Evolutionary conservation across 2,329 filamentous ascomycete genomes (phyloP), one percentile per base, ranked within the genome.

Genomic region (Ceratocystis huliohia): DNA sequence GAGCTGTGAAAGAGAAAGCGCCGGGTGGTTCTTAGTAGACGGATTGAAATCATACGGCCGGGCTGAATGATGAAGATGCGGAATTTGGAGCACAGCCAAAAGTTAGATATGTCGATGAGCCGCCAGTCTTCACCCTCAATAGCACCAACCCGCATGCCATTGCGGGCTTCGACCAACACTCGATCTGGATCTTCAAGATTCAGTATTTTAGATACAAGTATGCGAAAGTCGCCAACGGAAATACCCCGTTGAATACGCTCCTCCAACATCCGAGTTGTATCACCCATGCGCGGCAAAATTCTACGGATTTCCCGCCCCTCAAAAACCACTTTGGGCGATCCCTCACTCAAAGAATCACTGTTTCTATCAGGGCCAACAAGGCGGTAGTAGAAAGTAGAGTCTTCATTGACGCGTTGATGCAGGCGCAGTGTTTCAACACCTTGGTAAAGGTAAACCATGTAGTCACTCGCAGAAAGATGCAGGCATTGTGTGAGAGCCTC

Each of bases 111-210:
- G 15, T 66, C 67, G 20, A 33, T 44, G 28, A 68, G 33, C 20
- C 61, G 45, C 67, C 67, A 68, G 22, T 68, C 67, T 10, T 66
- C 53, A 3, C 67, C 67, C 20, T 66, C 67, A 61, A 68, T 63
- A 1, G 67, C 48, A 6, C 67, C 67, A 22, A 62, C 45, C 3
- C 63, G 64, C 30, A 68, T 64, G 17, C 67, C 67, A 44, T 68
- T 68, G n/a, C 37, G 17, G 5, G 67, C 67, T 33, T 68, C 67
- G 10, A 68, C 48, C 22, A 65, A 30, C 20, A 68, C 37, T 13
- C 44, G 30, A 56, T 68, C 67, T 28, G 67, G 3, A 46, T 68
- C 67, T 15, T 65, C 61, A 22, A 68, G 56, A n/a, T 30, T 28
- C 13, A 68, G 62, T 2, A 64, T 41, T 5, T 45, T 50, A 3